These are phyloP conservation scores for Acer campestre DNA, from an alignment of 345 rosid species.

Conservation along the genomic window DNA sequence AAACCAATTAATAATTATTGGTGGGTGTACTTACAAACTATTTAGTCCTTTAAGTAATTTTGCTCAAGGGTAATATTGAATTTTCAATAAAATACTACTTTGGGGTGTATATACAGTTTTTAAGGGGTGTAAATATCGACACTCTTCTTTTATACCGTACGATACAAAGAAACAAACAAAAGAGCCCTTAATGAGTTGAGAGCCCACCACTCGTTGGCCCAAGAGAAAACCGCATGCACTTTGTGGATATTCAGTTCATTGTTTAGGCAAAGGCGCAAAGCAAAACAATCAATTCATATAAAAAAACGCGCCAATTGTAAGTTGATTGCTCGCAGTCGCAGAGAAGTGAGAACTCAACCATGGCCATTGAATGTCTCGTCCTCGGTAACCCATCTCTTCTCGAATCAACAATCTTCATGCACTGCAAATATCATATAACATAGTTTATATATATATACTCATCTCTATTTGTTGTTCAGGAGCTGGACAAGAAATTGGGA, in stretches of 20 bases:
- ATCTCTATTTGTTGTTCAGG: slow-evolving; percentile 38
- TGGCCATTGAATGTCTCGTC: slow-evolving; percentile 86
- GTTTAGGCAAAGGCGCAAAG: neutral
- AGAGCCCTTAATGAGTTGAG: neutral
- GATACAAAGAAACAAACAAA: no score
- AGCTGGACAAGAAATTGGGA: slow-evolving; percentile 96
- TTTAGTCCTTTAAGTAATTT: no score
- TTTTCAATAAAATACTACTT: no score
- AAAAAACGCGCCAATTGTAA: slow-evolving; percentile 3
- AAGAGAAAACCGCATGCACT: neutral
- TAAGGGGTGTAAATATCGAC: no score
- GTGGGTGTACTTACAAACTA: no score
- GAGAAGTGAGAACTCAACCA: slow-evolving; percentile 20
- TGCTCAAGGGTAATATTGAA: no score
- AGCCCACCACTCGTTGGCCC: no score
- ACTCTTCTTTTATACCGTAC: no score
- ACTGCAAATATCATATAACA: neutral
- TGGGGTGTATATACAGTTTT: no score
- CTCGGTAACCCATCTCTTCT: slow-evolving; percentile 48
- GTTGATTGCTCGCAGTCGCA: no score
- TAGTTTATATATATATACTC: no score
- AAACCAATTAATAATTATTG: no score
- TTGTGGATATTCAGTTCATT: neutral
- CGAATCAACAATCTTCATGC: neutral
- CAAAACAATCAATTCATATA: neutral